Base-by-base conservation (phyloP, 2,329 filamentous ascomycete genomes). In the Fusarium annulatum region DNA sequence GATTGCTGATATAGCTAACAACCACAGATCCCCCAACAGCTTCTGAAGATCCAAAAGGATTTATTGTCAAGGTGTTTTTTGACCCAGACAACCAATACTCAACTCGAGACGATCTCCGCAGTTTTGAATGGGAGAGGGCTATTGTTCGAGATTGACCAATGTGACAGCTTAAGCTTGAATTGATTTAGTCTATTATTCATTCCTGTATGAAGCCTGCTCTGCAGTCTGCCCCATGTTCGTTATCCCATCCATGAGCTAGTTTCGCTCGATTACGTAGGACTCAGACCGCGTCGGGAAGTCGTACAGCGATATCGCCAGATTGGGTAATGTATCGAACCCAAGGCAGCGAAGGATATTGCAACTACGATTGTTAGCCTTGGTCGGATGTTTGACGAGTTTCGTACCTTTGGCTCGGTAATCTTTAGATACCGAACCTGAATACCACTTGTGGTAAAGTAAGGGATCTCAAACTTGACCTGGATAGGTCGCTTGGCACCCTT, bases 291-390 rank as follows among this genome's bases (percentile, higher is more conserved):
- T 98, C 96, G n/a, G 96, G 96, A 83, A 98, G 88, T 78, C 96
- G 90, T 69, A 98, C 95, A 33, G 96, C 95, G 81, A 98, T 98
- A 81, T 98, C 96, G 75, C 96, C 96, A 19, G 95, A 97, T 84
- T 98, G 96, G 74, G 96, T 99, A 80, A 99, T 99, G 85, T 99
- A 99, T 79, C 96, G 91, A 33, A 99, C 96, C 96, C 96, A 99
- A 2, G 96, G 96, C 60, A 98, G 86, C 28, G 95, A 98, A 8
- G 95, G 95, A 82, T 99, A 99, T 96, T 99, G 96, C 74, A 98
- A 85, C 95, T 98, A 14, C 3, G 9, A 21, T 14, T 56, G 52
- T 74, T 56, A 76, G 67, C n/a, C 51, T 59, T 33, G 14, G 10
- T 26, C 14, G 28, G 57, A 41, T 41, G 9, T 14, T 2, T 26